phyloP scores from a whole-genome alignment of 305 asterid species.

The Caryopteris hybrid region DNA sequence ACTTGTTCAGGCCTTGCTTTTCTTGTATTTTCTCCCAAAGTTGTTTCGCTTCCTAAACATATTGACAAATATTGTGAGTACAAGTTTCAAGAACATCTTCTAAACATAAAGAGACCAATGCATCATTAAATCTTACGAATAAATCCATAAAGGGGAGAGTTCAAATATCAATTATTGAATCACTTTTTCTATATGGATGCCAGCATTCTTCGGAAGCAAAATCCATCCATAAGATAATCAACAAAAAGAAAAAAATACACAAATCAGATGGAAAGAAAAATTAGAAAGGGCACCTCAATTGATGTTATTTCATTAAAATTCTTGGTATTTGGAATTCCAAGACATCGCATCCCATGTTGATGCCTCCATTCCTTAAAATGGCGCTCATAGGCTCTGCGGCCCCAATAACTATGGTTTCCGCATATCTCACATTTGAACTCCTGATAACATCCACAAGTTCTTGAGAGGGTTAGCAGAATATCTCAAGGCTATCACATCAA shows the following conservation, averaged over 20 bases:
- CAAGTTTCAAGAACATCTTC: background rate
- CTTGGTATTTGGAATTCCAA: constrained; percentile 92
- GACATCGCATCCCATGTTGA: constrained; percentile 97
- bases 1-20: constrained; percentile 79
- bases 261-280: background rate
- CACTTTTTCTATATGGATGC: background rate
- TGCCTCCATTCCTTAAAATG: constrained; percentile 99
- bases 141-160: background rate
- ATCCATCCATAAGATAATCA: background rate
- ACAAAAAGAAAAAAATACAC: background rate
- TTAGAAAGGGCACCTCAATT: constrained; percentile 53
- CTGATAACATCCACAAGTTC: constrained; percentile 38
- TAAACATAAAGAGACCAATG: background rate
- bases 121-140: background rate
- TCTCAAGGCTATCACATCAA: background rate
- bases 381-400: constrained; percentile 98
- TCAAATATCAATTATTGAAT: background rate
- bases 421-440: constrained; percentile 99
- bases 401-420: constrained; percentile 99
- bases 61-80: constrained; percentile 3
- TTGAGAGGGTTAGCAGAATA: background rate
- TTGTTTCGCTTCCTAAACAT: constrained; percentile 76
- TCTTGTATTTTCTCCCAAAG: constrained; percentile 96
- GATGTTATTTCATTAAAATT: constrained; percentile 91
- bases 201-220: background rate